Base-by-base conservation (phyloP, 2,329 filamentous ascomycete species). In the Aureobasidium sp. region DNA sequence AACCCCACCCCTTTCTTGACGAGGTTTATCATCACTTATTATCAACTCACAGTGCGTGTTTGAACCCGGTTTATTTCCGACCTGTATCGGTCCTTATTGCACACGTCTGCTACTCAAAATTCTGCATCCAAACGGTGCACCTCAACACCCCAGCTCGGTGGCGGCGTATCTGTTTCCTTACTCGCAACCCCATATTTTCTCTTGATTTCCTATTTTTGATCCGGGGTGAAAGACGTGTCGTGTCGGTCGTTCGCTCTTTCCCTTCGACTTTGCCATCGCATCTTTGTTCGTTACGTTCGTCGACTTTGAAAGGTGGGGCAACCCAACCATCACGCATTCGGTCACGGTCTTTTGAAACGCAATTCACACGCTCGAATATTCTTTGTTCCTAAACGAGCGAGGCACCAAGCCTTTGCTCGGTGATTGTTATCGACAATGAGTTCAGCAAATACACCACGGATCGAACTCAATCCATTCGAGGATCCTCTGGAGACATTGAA, bases 391-490 rank as follows among this genome's bases (percentile, higher is more conserved):
- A 43, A 19, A 23, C 53, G 40, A 37, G 53, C 53, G 42, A 42
- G 53, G 53, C 53, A 45, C 37, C 29, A 42, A 33, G 40, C 53
- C 53, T 57, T 31, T 37, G 53, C 53, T 57, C 53, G 7, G 38
- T 37, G 27, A 35, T 19, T 35, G 17, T 2, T 37, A 17, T 19
- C 23, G 17, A 21, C 42, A 17, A 57, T 57, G 53, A 57, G 53
- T 57, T 57, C 53, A 25, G 38, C 40, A 11, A 57, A 57, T 21
- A 57, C 53, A 42, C 53, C 53, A 15, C 53, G 53, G 13, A 57
- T 60, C 19, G 57, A 60, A 19, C 15, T 51, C 45, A 53, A 60
- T 35, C 57, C 57, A 3, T 60, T 60, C 38, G 27, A 43, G 35
- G 57, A 60, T 38, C 57, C 45, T 53, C 45, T 38, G 19, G 31